phyloP scores from a whole-genome alignment of 2,329 filamentous ascomycete species.

The Colletotrichum plurivorum region DNA sequence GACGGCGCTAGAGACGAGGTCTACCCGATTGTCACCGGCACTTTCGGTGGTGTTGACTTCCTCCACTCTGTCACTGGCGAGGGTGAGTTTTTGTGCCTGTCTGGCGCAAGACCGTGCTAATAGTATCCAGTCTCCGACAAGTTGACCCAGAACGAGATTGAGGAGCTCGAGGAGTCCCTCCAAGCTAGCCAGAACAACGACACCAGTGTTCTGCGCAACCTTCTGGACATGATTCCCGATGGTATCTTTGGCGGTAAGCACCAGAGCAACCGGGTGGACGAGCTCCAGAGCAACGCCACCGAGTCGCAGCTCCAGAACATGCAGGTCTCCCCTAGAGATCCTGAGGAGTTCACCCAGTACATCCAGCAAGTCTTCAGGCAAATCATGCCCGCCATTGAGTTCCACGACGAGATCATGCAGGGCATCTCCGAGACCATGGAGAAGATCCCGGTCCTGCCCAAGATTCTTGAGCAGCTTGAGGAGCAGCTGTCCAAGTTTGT shows the following conservation, averaged over 20 bases:
- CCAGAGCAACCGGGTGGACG: slow-evolving; percentile 81
- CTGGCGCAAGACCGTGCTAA: slow-evolving; percentile 37
- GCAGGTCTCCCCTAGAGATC: slow-evolving; percentile 81
- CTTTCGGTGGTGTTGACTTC: slow-evolving; percentile 96
- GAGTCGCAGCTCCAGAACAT: slow-evolving; percentile 83
- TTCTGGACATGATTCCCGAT: slow-evolving; percentile 85
- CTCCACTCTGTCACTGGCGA: slow-evolving; percentile 86
- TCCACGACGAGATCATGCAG: slow-evolving; percentile 91
- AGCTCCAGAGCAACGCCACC: slow-evolving; percentile 83
- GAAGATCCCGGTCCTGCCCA: slow-evolving; percentile 86
- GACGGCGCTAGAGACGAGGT: slow-evolving; percentile 76
- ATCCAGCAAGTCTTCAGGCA: slow-evolving; percentile 80
- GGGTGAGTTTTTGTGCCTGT: slow-evolving; percentile 53
- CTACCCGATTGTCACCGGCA: slow-evolving; percentile 89
- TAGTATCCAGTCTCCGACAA: slow-evolving; percentile 81
- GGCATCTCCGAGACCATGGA: slow-evolving; percentile 83
- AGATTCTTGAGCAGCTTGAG: slow-evolving; percentile 87
- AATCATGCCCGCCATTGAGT: slow-evolving; percentile 91
- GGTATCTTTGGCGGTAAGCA: slow-evolving; percentile 84
- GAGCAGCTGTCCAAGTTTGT: slow-evolving; percentile 92
- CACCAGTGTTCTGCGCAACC: slow-evolving; percentile 81
- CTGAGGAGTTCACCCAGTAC: slow-evolving; percentile 87
- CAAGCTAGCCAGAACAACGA: slow-evolving; percentile 74
- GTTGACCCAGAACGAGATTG: slow-evolving; percentile 89
- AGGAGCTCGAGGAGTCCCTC: slow-evolving; percentile 89